Base-by-base conservation (phyloP, 768 basidiomycete genomes). In the Suillus occidentalis region DNA sequence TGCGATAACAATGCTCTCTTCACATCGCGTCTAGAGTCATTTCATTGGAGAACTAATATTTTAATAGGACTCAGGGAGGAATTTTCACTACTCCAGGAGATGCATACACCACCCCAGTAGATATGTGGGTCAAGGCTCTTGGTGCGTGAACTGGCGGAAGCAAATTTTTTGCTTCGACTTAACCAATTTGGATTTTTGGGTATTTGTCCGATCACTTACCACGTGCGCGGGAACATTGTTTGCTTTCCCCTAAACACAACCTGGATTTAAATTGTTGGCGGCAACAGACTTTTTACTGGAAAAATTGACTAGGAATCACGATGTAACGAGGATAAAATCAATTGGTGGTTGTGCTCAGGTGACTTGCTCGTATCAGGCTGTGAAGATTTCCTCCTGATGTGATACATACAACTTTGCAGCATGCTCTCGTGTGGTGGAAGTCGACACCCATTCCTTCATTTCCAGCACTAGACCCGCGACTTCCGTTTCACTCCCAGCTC, bases 101-200 rank as follows among this genome's bases (percentile, higher is more conserved):
- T 76, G 91, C 91, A 28, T 93, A 90, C 73, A 94, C 91, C 45
- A 93, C 92, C 8, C 92, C 93, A 2, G 84, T 95, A 55, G 92
- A 95, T 71, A 92, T 94, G 90, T 94, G 92, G 92, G 87, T 93
- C 62, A 92, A 91, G 74, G 90, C 84, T 18, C 84, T 95, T 59
- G 93, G 93, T 92, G 75, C 77, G 89, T 79, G 63, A 65, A 52
- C 49, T 40, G 66, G 78, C 86, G 87, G 85, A 87, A 89, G 78
- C 87, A 87, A 86, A 81, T 80, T 82, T 85, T 82, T 81, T 76
- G 68, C 70, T 72, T 73, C 75, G 65, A 42, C 62, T 69, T 67
- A 67, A 77, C 76, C 71, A 77, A 76, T 77, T 77, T 73, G 70
- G 75, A 59, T 61, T 70, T 76, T 72, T 69, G 67, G 68, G 66